phyloP scores from a whole-genome alignment of 2,329 filamentous ascomycete species.

The Blastomyces emzantsi region DNA sequence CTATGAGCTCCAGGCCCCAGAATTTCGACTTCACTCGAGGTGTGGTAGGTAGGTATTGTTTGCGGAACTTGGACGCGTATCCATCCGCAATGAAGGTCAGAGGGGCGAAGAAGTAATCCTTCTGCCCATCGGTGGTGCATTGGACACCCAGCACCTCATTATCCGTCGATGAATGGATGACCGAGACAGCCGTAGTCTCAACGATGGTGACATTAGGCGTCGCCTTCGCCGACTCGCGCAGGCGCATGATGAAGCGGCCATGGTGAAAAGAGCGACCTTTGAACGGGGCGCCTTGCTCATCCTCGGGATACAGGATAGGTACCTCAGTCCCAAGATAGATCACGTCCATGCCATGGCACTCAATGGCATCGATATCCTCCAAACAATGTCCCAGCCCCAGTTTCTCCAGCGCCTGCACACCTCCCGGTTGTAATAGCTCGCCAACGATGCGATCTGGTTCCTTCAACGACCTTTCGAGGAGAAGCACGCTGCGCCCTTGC shows the following conservation, averaged over 20 bases:
- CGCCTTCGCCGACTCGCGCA: conserved; percentile 63
- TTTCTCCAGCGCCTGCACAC: conserved; percentile 68
- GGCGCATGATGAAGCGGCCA: conserved; percentile 77
- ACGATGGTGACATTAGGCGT: conserved; percentile 82
- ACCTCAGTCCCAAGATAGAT: conserved; percentile 68
- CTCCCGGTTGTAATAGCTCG: conserved; percentile 88
- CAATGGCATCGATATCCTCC: conserved; percentile 78
- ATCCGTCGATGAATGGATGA: conserved; percentile 60
- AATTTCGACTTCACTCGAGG: conserved; percentile 77
- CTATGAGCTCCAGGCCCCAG: conserved; percentile 85
- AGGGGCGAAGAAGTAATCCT: conserved; percentile 77
- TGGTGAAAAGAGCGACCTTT: conserved; percentile 85
- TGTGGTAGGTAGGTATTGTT: conserved; percentile 57
- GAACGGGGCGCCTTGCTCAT: conserved; percentile 43
- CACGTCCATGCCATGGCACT: conserved; percentile 78
- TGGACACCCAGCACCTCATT: conserved; percentile 76
- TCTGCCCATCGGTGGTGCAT: conserved; percentile 54
- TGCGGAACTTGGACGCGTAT: conserved; percentile 85
- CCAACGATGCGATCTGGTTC: conserved; percentile 95
- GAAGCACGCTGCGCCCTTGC: conserved; percentile 81
- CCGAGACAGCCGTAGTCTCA: conserved; percentile 73
- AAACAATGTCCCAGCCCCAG: conserved; percentile 74
- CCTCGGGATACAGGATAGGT: conserved; percentile 67
- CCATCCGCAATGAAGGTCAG: conserved; percentile 88
- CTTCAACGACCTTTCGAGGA: conserved; percentile 81